Evolutionary conservation across 2,329 filamentous ascomycete species (phyloP).

Genomic region (Tolypocladium guangdongense): DNA sequence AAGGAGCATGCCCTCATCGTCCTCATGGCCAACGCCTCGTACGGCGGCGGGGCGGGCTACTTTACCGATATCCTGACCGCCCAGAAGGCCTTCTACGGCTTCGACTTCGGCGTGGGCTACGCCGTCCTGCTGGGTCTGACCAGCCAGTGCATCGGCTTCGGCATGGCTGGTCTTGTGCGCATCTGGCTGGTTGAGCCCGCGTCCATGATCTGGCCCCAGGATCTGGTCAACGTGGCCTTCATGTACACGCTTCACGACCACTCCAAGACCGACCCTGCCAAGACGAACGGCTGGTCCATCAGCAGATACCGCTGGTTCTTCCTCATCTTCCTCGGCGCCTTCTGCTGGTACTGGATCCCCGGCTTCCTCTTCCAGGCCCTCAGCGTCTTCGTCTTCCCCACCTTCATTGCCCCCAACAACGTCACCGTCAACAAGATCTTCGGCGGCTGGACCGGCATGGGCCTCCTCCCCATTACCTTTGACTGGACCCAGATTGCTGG

Average conservation of each 20-base stretch:
- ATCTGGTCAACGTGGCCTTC: constrained; percentile 34
- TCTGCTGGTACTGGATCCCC: constrained; percentile 43
- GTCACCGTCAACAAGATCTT: constrained; percentile 44
- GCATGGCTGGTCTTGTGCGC: constrained; percentile 44
- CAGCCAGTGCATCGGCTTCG: constrained; percentile 49
- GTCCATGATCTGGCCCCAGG: constrained; percentile 50
- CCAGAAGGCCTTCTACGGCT: constrained; percentile 31
- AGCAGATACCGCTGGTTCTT: constrained; percentile 35
- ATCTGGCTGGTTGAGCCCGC: constrained; percentile 48
- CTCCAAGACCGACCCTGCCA: constrained; percentile 26
- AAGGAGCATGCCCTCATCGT: constrained; percentile 44
- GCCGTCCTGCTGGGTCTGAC: constrained; percentile 46
- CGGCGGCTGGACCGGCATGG: constrained; percentile 41
- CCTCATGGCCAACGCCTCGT: constrained; percentile 44
- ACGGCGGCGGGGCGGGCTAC: constrained; percentile 26
- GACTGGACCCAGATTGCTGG: constrained; percentile 30
- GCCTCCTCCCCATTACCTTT: constrained; percentile 43
- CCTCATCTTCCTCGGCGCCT: constrained; percentile 28
- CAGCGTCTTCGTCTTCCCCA: constrained; percentile 44
- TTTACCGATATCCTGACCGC: constrained; percentile 31
- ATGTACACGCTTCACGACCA: constrained; percentile 33
- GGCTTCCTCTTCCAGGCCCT: constrained; percentile 37
- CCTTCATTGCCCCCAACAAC: constrained; percentile 43
- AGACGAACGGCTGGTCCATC: constrained; percentile 32
- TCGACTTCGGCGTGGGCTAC: constrained; percentile 42